phyloP scores from a whole-genome alignment of 192 early-diverging fungal species.

The Backusella australiensis region DNA sequence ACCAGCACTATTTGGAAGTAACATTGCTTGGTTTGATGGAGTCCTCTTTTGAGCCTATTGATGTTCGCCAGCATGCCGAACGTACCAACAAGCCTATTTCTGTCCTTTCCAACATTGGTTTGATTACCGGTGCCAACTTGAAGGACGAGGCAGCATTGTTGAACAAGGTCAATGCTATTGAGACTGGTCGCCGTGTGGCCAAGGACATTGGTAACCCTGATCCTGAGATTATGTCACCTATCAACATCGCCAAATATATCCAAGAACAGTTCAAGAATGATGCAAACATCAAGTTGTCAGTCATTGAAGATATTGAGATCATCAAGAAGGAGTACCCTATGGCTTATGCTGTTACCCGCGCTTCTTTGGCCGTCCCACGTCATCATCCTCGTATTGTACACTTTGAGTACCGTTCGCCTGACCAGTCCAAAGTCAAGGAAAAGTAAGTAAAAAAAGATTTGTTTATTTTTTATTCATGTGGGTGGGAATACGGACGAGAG shows the following conservation, averaged over 20 bases:
- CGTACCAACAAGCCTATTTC: constrained; percentile 45
- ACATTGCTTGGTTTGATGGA: constrained; percentile 70
- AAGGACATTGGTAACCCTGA: constrained; percentile 83
- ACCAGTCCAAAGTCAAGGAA: constrained; percentile 72
- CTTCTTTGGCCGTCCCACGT: constrained; percentile 60
- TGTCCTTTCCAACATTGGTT: constrained; percentile 57
- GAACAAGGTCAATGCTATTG: constrained; percentile 63
- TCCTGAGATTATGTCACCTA: constrained; percentile 87
- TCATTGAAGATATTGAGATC: constrained; percentile 64
- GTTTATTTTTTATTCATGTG: not conserved
- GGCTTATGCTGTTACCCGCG: constrained; percentile 74
- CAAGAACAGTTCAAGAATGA: constrained; percentile 56
- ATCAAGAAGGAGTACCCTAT: constrained; percentile 83
- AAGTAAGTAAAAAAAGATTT: constrained; percentile 46
- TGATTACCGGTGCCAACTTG: constrained; percentile 42
- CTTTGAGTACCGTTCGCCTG: constrained; percentile 68
- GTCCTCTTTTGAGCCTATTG: constrained; percentile 74
- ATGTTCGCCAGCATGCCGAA: constrained; percentile 71
- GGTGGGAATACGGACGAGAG: not conserved
- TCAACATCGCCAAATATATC: constrained; percentile 68
- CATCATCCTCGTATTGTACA: constrained; percentile 66
- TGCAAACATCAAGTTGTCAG: constrained; percentile 54
- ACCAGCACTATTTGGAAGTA: constrained; percentile 69
- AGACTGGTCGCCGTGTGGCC: constrained; percentile 68
- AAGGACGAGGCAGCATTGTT: constrained; percentile 40